Conservation (phyloP, 2,329 filamentous ascomycete species). For the Aspergillus sp. region DNA sequence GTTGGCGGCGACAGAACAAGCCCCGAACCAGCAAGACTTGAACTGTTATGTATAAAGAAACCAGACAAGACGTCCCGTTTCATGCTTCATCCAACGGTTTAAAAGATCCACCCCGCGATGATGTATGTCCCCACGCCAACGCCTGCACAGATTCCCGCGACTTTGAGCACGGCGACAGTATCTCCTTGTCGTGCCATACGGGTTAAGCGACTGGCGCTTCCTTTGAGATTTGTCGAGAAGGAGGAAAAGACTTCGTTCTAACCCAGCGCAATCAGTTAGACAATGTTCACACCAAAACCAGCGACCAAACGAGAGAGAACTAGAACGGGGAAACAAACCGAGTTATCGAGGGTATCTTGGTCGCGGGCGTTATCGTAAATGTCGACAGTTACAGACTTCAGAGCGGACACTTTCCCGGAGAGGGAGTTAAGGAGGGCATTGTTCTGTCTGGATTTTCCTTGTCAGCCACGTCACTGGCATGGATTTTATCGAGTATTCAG, state of each 20-base stretch:
- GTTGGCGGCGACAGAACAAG: neutral
- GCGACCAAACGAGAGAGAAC: neutral
- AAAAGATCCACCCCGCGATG: conserved; percentile 59
- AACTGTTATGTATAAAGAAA: neutral
- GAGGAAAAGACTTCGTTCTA: conserved; percentile 87
- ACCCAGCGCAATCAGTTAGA: neutral
- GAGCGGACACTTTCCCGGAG: conserved; percentile 80
- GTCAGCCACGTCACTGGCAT: conserved; percentile 9
- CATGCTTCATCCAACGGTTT: conserved; percentile 1
- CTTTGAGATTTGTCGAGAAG: conserved; percentile 76
- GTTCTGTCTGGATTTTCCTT: conserved; percentile 62
- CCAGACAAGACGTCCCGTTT: neutral
- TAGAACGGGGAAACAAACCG: conserved; percentile 51
- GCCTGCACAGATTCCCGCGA: conserved; percentile 76
- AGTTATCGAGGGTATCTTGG: conserved; percentile 82
- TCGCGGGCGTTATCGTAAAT: conserved; percentile 94
- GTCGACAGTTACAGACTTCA: conserved; percentile 91
- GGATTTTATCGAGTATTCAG: neutral
- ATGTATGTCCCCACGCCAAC: conserved; percentile 73
- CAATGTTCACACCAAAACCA: neutral
- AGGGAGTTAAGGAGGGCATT: conserved; percentile 91
- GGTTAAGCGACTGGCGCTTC: conserved; percentile 74
- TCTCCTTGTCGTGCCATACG: conserved; percentile 91
- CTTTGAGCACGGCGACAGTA: conserved; percentile 83
- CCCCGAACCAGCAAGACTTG: conserved; percentile 9